A percentile compares a stretch with the other conserved stretches of the same genome.
These are phyloP conservation scores for Gossypium aridum DNA, from an alignment of 441 rosid species.

Conservation along the genomic window DNA sequence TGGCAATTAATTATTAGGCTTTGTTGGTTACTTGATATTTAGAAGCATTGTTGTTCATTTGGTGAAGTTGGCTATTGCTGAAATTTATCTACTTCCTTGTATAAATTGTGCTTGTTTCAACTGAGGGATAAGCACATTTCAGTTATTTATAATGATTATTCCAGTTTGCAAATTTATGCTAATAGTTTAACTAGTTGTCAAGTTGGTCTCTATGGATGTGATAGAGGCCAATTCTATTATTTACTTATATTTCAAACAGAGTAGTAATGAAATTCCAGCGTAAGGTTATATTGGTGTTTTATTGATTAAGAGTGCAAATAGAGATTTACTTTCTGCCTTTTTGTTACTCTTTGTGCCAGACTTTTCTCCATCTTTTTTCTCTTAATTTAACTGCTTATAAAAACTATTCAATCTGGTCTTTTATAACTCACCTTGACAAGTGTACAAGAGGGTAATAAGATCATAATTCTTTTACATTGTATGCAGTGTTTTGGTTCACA, in stretches of 20 bases:
- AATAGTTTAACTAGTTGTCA: neutral
- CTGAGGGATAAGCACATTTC: constrained; percentile 4
- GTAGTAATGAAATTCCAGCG: neutral
- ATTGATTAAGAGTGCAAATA: neutral
- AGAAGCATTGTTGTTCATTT: constrained; percentile 6
- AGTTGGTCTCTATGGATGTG: neutral
- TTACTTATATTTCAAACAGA: neutral
- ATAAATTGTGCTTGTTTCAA: neutral
- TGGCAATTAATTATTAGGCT: neutral
- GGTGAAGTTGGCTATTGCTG: neutral
- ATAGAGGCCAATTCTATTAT: neutral
- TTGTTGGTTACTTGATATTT: neutral
- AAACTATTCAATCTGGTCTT: neutral
- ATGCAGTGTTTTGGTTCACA: constrained; percentile 74
- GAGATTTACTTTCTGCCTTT: neutral
- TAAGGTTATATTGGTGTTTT: neutral
- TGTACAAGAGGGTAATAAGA: neutral
- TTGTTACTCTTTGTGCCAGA: neutral
- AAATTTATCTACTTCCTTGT: neutral
- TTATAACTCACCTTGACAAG: neutral
- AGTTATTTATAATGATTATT: neutral
- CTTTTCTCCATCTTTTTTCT: neutral
- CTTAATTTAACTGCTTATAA: neutral
- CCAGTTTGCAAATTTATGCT: neutral
- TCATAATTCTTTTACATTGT: constrained; percentile 11